These are phyloP conservation scores for Actinomortierella ambigua DNA, from an alignment of 371 early-diverging fungal genomes.

Conservation along the genomic window DNA sequence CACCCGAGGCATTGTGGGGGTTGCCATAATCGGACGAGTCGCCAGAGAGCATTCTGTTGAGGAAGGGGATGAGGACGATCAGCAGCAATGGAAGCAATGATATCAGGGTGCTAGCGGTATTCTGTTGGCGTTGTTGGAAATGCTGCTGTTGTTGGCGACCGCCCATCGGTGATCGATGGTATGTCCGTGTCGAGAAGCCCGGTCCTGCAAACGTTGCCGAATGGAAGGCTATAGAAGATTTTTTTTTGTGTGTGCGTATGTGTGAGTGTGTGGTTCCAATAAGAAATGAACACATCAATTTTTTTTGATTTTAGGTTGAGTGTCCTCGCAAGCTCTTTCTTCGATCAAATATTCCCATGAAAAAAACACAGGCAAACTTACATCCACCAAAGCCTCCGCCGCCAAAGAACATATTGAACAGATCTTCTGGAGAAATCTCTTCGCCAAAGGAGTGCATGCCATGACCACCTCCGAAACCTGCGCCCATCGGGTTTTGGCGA, in stretches of 20 bases:
- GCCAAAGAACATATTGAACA: conserved; percentile 97
- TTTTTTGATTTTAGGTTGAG: too few relatives aligned
- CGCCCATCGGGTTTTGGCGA: conserved; percentile 27
- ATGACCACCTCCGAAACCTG: conserved; percentile 46
- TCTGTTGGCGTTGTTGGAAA: conserved; percentile 12
- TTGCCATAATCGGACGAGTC: too few relatives aligned
- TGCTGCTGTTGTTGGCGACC: conserved; percentile 9
- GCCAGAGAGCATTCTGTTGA: too few relatives aligned
- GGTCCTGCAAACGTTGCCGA: conserved; percentile 46
- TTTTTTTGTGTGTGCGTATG: background rate
- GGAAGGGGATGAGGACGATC: conserved; percentile 8
- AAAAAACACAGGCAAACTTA: conserved; percentile 20
- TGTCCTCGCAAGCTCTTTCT: background rate
- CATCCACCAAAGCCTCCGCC: conserved; percentile 55
- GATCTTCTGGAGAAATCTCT: conserved; percentile 92
- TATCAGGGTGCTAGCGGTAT: conserved; percentile 8
- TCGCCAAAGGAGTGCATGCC: conserved; percentile 57
- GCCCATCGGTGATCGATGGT: conserved; percentile 1
- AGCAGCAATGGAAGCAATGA: conserved; percentile 25
- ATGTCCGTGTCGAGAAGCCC: conserved; percentile 24
- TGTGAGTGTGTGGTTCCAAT: conserved; percentile 3
- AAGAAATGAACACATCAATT: background rate
- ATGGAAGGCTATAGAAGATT: conserved; percentile 38
- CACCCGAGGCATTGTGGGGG: conserved; percentile 9
- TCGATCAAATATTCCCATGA: conserved; percentile 20